Evolutionary conservation across 371 early-diverging fungal species (phyloP), one percentile per base, ranked within the genome.

Genomic region (Mortierella sp.): DNA sequence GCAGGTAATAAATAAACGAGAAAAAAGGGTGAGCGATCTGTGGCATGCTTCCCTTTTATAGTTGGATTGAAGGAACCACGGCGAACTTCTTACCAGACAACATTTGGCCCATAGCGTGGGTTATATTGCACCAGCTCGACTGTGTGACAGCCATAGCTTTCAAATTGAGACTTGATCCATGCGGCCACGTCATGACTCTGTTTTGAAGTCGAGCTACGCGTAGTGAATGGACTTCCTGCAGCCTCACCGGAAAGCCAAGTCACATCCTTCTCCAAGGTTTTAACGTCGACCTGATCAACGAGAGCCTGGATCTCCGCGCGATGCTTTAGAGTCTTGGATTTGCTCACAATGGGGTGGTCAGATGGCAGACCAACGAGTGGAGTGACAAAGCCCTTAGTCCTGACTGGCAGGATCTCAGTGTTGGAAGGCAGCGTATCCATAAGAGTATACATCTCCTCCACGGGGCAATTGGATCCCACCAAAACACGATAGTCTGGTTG

Each of bases 211-310:
- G 81, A 78, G 47, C 59, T 61, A 24, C 81, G 70, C 27, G 79
- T 70, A 21, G 24, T 52, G 48, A 81, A 74, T 28, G 80, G 80
- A 38, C 69, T 69, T 7, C 71, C 71, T 0, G 61, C 18, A 30
- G 69, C 68, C 54, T 81, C 81, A 12, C 81, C 81, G n/a, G 80
- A 61, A 52, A 81, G 48, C 64, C 69, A 81, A n/a, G 70, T 71
- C 13, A 80, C 78, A 46, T 76, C 80, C 59, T 71, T 41, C 61
- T 72, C 69, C 47, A 79, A 18, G 0, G 63, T 59, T 52, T 64
- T 56, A 30, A 67, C 38, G 24, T 78, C 61, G 4, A 73, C 72
- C 52, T 62, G 65, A 39, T 70, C 70, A n/a, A 79, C 70, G 42
- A 78, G 45, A 1, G 62, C 57, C 38, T 64, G 78, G 3, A 78